A percentile compares a stretch with the other conserved stretches of the same genome.
These are phyloP conservation scores for Ilyonectria mors-panacis DNA, from an alignment of 2,329 filamentous ascomycete genomes.

Conservation along the genomic window DNA sequence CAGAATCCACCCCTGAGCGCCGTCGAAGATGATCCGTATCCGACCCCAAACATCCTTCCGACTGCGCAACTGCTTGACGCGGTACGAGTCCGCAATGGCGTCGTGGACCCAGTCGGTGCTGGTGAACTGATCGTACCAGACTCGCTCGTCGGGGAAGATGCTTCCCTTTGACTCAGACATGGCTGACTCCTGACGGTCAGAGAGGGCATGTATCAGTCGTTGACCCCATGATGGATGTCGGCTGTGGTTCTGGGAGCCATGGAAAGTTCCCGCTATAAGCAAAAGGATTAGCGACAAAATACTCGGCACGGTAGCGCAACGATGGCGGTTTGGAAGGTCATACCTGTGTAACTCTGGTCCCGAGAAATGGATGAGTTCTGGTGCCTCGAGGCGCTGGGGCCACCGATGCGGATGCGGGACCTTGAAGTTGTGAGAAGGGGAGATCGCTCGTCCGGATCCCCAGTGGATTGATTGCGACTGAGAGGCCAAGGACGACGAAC, in stretches of 20 bases:
- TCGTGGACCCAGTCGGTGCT: conserved; percentile 99
- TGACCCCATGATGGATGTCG: conserved; percentile 72
- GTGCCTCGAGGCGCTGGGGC: conserved; percentile 47
- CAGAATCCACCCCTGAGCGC: conserved; percentile 93
- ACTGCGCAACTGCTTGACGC: conserved; percentile 85
- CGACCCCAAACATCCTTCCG: conserved; percentile 90
- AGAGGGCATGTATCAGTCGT: conserved; percentile 74
- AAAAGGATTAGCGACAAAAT: conserved; percentile 28
- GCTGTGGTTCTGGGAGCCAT: conserved; percentile 65
- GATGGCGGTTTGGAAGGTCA: neutral
- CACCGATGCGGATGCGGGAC: conserved; percentile 60
- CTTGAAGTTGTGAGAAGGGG: conserved; percentile 59
- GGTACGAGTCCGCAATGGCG: conserved; percentile 93
- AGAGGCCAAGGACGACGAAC: conserved; percentile 47
- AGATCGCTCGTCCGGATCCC: conserved; percentile 61
- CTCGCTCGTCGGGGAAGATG: conserved; percentile 83
- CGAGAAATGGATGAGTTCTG: conserved; percentile 48
- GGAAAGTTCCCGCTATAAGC: conserved; percentile 53
- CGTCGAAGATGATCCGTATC: conserved; percentile 82
- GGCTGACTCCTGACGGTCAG: conserved; percentile 67
- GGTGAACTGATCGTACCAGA: conserved; percentile 99
- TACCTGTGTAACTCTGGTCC: conserved; percentile 63
- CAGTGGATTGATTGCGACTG: conserved; percentile 47
- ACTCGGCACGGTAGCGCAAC: neutral
- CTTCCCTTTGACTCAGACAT: conserved; percentile 76